Percentiles rank a stretch among this genome's conserved stretches.
Evolutionary conservation across 441 rosid genomes (phyloP).

Genomic region (Dalechampia spathulata): DNA sequence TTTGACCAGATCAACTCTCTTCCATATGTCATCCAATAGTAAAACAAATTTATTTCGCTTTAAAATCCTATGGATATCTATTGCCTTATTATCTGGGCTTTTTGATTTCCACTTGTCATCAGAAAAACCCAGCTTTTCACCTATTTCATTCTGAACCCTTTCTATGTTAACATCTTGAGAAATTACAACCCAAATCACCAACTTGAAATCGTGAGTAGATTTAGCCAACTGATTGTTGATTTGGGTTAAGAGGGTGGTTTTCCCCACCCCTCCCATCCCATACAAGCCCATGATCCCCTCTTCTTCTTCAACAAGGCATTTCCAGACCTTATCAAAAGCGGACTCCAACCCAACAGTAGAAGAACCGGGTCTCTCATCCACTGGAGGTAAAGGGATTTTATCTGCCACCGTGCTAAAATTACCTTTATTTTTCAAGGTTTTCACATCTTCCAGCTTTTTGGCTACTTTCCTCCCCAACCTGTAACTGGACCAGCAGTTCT

Average conservation of each 20-base stretch:
- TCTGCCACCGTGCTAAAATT: not conserved
- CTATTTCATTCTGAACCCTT: not conserved
- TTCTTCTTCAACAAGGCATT: not conserved
- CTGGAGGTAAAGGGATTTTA: too few species aligned
- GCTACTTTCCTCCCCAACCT: too few species aligned
- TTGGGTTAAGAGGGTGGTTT: not conserved
- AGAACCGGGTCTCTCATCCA: not conserved
- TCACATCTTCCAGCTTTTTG: not conserved
- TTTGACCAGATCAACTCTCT: not conserved
- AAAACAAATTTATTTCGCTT: not conserved
- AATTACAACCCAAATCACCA: not conserved
- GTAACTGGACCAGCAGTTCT: too few species aligned
- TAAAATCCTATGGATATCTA: not conserved
- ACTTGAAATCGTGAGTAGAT: not conserved
- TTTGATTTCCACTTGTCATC: not conserved
- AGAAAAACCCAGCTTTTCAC: not conserved
- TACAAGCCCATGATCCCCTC: not conserved
- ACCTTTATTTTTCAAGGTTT: not conserved
- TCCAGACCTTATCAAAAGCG: not conserved
- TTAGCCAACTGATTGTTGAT: not conserved
- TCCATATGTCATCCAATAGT: not conserved
- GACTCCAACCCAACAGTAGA: not conserved
- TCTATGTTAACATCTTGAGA: not conserved
- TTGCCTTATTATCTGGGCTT: not conserved
- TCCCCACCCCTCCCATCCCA: not conserved